These are phyloP conservation scores for Globisporangium abappressorium DNA, from an alignment of 352 stramenopile genomes.

Conservation along the genomic window DNA sequence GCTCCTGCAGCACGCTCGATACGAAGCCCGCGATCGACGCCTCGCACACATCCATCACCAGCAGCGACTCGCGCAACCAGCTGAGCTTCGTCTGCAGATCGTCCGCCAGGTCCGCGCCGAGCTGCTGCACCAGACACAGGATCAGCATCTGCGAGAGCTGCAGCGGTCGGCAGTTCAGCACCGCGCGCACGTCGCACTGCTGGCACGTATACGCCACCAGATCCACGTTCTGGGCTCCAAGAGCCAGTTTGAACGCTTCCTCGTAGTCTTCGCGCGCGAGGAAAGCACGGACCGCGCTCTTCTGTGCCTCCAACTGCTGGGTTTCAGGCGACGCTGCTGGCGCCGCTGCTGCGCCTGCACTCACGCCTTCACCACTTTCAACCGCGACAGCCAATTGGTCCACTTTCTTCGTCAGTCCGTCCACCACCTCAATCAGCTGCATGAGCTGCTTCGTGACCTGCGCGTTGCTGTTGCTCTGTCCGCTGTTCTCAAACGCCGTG, in stretches of 20 bases:
- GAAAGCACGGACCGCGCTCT: slow-evolving; percentile 45
- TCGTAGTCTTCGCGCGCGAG: slow-evolving; percentile 63
- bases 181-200: slow-evolving; percentile 58
- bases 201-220: slow-evolving; percentile 69
- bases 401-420: slow-evolving; percentile 60
- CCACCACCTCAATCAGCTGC: slow-evolving; percentile 61
- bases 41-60: slow-evolving; percentile 80
- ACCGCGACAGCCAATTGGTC: slow-evolving; percentile 39
- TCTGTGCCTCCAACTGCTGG: slow-evolving; percentile 57
- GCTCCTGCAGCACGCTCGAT: slow-evolving; percentile 71
- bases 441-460: slow-evolving; percentile 61
- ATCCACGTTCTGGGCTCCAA: slow-evolving; percentile 74
- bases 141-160: slow-evolving; percentile 86
- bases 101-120: slow-evolving; percentile 65
- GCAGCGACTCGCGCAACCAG: slow-evolving; percentile 76
- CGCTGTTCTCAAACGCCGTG: slow-evolving; percentile 56
- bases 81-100: slow-evolving; percentile 66
- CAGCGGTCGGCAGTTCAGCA: slow-evolving; percentile 60
- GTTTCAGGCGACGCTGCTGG: slow-evolving; percentile 38
- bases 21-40: slow-evolving; percentile 74
- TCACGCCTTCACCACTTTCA: slow-evolving; percentile 22
- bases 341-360: slow-evolving; percentile 6
- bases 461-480: slow-evolving; percentile 48
- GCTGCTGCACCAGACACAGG: slow-evolving; percentile 80
- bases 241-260: slow-evolving; percentile 76